Evolutionary conservation across 108 stramenopile species (phyloP).

Genomic region (Nitzschia palea): DNA sequence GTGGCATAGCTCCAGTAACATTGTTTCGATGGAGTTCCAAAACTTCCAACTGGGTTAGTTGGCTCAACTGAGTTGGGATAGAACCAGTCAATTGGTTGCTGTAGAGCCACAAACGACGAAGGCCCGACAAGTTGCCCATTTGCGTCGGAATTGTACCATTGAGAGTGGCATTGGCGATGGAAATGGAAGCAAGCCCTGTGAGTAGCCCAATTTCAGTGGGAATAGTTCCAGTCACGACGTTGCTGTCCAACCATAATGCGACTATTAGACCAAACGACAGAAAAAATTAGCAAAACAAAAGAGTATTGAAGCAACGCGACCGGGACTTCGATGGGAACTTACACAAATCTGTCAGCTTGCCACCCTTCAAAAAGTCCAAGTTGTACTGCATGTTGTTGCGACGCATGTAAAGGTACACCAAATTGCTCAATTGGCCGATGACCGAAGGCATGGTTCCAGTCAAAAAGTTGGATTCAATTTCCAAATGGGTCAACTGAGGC

Average conservation of each 20-base stretch:
- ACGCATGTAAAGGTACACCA: slow-evolving; percentile 53
- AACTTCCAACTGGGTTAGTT: slow-evolving; percentile 51
- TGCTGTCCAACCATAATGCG: slow-evolving; percentile 55
- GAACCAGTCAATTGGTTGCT: slow-evolving; percentile 49
- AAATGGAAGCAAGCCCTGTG: slow-evolving; percentile 41
- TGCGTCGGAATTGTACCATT: slow-evolving; percentile 47
- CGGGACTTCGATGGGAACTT: slow-evolving; percentile 14
- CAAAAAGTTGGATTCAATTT: slow-evolving; percentile 55
- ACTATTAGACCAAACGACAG: slow-evolving; percentile 14
- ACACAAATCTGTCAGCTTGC: slow-evolving; percentile 38
- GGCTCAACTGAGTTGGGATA: slow-evolving; percentile 46
- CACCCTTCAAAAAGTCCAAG: slow-evolving; percentile 34
- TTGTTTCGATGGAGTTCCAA: slow-evolving; percentile 59
- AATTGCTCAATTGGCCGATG: slow-evolving; percentile 31
- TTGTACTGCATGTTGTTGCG: slow-evolving; percentile 43
- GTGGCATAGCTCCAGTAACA: slow-evolving; percentile 47
- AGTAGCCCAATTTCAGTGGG: slow-evolving; percentile 43
- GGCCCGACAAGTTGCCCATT: slow-evolving; percentile 34
- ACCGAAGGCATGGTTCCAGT: slow-evolving; percentile 39
- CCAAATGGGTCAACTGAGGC: slow-evolving; percentile 46
- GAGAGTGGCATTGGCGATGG: slow-evolving; percentile 39
- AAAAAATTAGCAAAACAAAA: slow-evolving; percentile 8
- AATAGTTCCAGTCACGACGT: slow-evolving; percentile 45
- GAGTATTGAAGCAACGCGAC: neutral
- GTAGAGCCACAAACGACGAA: slow-evolving; percentile 57